Evolutionary conservation across 108 stramenopile species (phyloP).

Genomic region (Cyclotella kingstonii): DNA sequence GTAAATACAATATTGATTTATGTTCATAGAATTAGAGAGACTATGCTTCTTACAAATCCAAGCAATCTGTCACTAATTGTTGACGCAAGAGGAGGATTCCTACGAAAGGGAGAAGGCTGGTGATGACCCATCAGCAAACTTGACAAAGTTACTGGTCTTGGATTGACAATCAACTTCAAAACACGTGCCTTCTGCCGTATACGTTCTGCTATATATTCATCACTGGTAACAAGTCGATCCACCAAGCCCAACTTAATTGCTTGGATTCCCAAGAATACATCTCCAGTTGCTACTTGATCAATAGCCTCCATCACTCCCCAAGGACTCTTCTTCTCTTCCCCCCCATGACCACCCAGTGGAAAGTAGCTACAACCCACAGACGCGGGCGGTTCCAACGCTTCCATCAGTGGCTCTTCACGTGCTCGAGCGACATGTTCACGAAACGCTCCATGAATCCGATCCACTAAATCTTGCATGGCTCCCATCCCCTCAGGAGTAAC

Average conservation of each 20-base stretch:
- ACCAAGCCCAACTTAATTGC: slow-evolving; percentile 67
- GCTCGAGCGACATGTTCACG: slow-evolving; percentile 62
- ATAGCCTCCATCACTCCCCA: slow-evolving; percentile 42
- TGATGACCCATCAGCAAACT: slow-evolving; percentile 9
- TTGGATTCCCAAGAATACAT: slow-evolving; percentile 74
- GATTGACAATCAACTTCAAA: slow-evolving; percentile 56
- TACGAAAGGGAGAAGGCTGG: slow-evolving; percentile 2
- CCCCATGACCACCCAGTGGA: slow-evolving; percentile 4
- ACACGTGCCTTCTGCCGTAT: slow-evolving; percentile 59
- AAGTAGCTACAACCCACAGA: slow-evolving; percentile 21
- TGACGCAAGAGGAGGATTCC: background rate
- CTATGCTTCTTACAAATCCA: no score
- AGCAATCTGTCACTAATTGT: no score
- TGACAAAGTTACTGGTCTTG: slow-evolving; percentile 18
- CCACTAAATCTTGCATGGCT: slow-evolving; percentile 69
- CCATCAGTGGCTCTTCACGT: slow-evolving; percentile 29
- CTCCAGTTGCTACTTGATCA: slow-evolving; percentile 67
- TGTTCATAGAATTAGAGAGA: no score
- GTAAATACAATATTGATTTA: no score
- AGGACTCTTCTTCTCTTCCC: background rate
- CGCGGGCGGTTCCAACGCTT: slow-evolving; percentile 4
- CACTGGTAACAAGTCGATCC: slow-evolving; percentile 74
- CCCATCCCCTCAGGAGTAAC: slow-evolving; percentile 67
- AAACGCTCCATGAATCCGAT: slow-evolving; percentile 73
- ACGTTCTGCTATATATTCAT: slow-evolving; percentile 70